These are phyloP conservation scores for Camelina laxa DNA, from an alignment of 345 rosid genomes.

Conservation along the genomic window DNA sequence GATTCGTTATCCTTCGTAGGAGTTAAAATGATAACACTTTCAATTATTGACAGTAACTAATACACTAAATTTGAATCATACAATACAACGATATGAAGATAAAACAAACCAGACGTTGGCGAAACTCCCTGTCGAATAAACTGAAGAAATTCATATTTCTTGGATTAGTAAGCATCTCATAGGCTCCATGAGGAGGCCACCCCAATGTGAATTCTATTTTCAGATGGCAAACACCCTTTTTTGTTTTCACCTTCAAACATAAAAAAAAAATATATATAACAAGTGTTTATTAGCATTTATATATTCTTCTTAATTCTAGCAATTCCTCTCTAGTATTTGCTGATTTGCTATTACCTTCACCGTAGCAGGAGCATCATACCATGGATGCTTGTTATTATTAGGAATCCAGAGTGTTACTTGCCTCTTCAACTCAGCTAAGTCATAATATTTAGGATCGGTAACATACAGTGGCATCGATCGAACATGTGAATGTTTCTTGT, in stretches of 20 bases:
- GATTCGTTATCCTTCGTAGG: constrained; percentile 61
- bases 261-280: too few relatives aligned
- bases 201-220: constrained; percentile 25
- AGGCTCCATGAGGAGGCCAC: constrained; percentile 21
- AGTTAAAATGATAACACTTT: background rate
- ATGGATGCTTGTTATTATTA: background rate
- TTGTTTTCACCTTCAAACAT: constrained; percentile 26
- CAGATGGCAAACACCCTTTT: constrained; percentile 3
- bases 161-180: constrained; percentile 28
- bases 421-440: background rate
- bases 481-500: background rate
- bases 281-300: too few relatives aligned
- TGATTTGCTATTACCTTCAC: too few relatives aligned
- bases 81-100: background rate
- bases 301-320: background rate
- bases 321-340: too few relatives aligned
- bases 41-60: background rate
- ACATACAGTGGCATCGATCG: background rate
- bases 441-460: background rate
- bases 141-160: background rate
- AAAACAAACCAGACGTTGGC: constrained; percentile 29
- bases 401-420: background rate
- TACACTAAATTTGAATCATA: background rate
- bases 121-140: background rate
- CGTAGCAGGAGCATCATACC: background rate